Evolutionary conservation across 2,329 filamentous ascomycete genomes (phyloP).

Genomic region (Fusarium domesticum): DNA sequence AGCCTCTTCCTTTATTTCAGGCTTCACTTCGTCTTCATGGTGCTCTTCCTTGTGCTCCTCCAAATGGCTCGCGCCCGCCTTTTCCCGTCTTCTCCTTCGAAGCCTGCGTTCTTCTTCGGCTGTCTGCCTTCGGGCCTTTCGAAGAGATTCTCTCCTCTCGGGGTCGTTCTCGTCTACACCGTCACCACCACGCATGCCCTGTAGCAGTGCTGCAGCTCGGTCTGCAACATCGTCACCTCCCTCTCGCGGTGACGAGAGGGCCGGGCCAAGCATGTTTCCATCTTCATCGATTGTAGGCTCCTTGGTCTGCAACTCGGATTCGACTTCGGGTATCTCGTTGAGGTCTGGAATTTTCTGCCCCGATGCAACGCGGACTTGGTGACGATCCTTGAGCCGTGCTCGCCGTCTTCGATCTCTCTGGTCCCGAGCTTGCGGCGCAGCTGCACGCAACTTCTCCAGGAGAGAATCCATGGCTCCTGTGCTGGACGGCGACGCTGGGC

Average conservation of each 20-base stretch:
- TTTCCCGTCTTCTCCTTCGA: conserved; percentile 64
- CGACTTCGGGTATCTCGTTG: conserved; percentile 59
- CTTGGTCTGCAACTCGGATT: conserved; percentile 37
- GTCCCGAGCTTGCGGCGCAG: conserved; percentile 84
- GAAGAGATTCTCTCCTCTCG: conserved; percentile 57
- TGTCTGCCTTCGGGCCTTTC: conserved; percentile 63
- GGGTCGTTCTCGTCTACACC: conserved; percentile 50
- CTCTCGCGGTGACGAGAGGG: conserved; percentile 42
- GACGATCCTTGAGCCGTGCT: conserved; percentile 83
- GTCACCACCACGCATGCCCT: conserved; percentile 72
- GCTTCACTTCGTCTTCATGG: too few species aligned
- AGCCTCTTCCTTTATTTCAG: conserved; percentile 14
- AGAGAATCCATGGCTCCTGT: conserved; percentile 95
- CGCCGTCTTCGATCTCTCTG: conserved; percentile 84
- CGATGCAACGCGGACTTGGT: conserved; percentile 84
- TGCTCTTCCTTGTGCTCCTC: conserved; percentile 28
- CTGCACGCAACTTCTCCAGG: conserved; percentile 89
- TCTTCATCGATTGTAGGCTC: conserved; percentile 46
- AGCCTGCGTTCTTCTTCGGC: conserved; percentile 74
- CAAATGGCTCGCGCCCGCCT: conserved; percentile 41
- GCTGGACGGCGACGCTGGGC: conserved; percentile 63
- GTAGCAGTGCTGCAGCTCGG: conserved; percentile 76
- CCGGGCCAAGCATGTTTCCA: conserved; percentile 51
- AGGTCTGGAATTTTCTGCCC: conserved; percentile 80
- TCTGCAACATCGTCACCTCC: conserved; percentile 75